Conservation (phyloP, 768 basidiomycete species). For the Ephemerocybe angulata region DNA sequence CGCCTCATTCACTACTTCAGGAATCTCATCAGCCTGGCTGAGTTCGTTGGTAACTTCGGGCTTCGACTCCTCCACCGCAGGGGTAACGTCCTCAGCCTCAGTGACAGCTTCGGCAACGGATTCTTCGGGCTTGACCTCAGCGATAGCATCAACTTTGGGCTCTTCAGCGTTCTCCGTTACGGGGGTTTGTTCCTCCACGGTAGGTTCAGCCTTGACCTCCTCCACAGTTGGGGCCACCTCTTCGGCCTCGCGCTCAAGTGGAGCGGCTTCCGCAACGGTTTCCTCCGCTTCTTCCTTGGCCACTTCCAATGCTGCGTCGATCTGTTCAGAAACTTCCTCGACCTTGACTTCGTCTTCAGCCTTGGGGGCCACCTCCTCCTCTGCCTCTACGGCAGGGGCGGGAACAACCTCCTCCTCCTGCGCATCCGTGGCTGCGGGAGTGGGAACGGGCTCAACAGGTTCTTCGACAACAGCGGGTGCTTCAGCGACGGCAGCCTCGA, state of each 20-base stretch:
- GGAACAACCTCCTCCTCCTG: not conserved
- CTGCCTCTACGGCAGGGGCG: too few species aligned
- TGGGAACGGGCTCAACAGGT: too few species aligned
- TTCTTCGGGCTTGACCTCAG: not conserved
- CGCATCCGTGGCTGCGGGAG: not conserved
- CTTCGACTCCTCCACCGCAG: too few species aligned
- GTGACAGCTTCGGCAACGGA: too few species aligned
- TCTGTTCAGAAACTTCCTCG: not conserved
- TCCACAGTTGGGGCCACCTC: not conserved
- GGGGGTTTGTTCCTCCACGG: not conserved
- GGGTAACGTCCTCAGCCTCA: too few species aligned
- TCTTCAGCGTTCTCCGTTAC: not conserved
- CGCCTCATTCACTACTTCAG: not conserved
- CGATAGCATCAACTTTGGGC: not conserved
- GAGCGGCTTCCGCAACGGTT: not conserved
- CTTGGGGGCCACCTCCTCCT: too few species aligned
- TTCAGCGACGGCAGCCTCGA: not conserved
- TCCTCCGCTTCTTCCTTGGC: not conserved
- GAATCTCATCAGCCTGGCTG: not conserved
- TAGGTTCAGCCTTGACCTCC: not conserved
- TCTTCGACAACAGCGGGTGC: not conserved
- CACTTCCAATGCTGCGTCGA: not conserved
- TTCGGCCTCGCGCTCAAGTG: not conserved
- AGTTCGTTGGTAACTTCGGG: not conserved
- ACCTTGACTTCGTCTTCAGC: not conserved